Base-by-base conservation (phyloP, 225 moss, liverwort and hornwort genomes). In the Climacium dendroides region DNA sequence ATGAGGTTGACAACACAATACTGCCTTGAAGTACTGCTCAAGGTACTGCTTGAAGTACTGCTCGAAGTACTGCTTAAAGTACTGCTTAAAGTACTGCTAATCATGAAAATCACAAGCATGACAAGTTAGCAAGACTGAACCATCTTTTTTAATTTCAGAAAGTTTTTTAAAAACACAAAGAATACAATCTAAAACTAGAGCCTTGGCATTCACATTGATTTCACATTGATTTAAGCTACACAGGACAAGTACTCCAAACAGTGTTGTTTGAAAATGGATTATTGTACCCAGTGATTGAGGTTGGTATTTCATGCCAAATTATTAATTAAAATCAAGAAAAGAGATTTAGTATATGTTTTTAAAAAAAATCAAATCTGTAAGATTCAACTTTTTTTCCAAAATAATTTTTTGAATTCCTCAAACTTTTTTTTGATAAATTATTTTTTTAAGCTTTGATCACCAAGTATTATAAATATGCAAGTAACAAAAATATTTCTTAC, bases 211-310 rank as follows among this genome's bases (percentile, higher is more conserved):
- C 12, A 35, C 19, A 22, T n/a, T n/a, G 2, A 20, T 3, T n/a
- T n/a, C n/a, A n/a, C 20, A n/a, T 11, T 11, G n/a, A n/a, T n/a
- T 66, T 37, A n/a, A 22, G 8, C 24, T 39, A 25, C 15, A 70
- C 25, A 69, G 15, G 25, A 41, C 2, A 8, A 41, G 15, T 25
- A 41, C 3, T 15, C 9, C 25, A 25, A 69, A 69, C n/a, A 69
- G 24, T 41, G 5, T 39, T 39, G 24, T 25, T 39, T 69, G 7
- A 69, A 69, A 25, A 69, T 39, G 13, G 13, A 39, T 69, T 37
- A 39, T 1, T 62, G 63, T 8, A 1, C 5, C 5, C 2, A 1
- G 2, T 23, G 6, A 12, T 37, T n/a, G 7, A 12, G 7, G 39
- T 25, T 69, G 39, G 5, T 41, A 5, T 25, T 70, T 70, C 14